phyloP scores from a whole-genome alignment of 2,329 filamentous ascomycete species.

The Paecilomyces fulvus region DNA sequence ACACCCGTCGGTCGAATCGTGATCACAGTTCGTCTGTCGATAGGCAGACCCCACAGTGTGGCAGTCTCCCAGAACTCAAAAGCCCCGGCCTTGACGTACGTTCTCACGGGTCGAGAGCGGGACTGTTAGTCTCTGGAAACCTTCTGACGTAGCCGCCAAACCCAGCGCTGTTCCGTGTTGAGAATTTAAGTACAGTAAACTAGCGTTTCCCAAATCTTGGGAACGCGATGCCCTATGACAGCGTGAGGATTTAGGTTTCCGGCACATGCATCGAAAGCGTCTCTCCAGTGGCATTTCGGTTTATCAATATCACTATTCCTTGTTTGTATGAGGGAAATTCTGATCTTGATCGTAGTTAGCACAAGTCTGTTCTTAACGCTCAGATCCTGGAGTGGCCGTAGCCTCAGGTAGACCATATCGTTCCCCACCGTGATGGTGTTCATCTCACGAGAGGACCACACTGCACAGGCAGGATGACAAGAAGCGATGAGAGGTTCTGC shows the following conservation, averaged over 20 bases:
- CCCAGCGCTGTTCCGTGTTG: background rate
- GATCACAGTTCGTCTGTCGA: background rate
- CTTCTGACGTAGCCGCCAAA: background rate
- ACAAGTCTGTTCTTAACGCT: background rate
- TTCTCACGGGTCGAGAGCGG: background rate
- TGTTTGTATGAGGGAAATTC: background rate
- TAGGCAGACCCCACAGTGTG: background rate
- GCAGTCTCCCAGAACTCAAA: background rate
- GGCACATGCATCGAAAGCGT: background rate
- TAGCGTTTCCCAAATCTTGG: background rate
- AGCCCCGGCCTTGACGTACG: background rate
- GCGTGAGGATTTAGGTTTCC: background rate
- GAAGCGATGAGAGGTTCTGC: background rate
- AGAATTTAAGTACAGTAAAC: background rate
- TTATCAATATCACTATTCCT: background rate
- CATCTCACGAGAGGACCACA: background rate
- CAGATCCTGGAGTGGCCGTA: background rate
- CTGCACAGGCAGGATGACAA: background rate
- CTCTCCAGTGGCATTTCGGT: background rate
- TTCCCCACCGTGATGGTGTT: background rate
- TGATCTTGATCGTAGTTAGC: background rate
- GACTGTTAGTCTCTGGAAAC: background rate
- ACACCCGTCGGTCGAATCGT: background rate
- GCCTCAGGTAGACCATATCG: background rate
- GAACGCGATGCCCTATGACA: background rate